A percentile compares a stretch with the other conserved stretches of the same genome.
Conservation (phyloP, 108 stramenopile species). For the Cyclostephanos invisitatus region DNA sequence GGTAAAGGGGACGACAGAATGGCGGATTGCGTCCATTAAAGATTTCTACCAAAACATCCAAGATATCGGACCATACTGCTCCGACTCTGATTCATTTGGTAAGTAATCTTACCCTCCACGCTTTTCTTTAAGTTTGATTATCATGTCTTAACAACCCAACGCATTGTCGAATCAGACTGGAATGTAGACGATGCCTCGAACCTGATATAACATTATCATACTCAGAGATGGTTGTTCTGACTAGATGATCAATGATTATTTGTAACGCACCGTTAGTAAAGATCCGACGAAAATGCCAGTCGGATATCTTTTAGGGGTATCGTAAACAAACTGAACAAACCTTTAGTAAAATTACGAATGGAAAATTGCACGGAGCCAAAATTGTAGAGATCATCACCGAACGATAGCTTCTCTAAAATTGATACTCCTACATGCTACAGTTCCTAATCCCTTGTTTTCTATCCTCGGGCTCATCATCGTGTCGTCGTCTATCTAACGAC, state of each 20-base stretch:
- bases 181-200: slow-evolving; percentile 35
- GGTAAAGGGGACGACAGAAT: slow-evolving; percentile 17
- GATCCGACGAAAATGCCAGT: too few species aligned
- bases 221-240: background rate
- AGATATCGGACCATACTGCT: slow-evolving; percentile 45
- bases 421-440: background rate
- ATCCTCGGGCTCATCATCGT: background rate
- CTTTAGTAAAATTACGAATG: too few species aligned
- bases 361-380: too few species aligned
- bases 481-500: background rate
- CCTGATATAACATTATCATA: slow-evolving; percentile 20
- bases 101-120: background rate
- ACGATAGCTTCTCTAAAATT: background rate
- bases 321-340: too few species aligned
- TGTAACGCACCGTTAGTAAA: background rate
- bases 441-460: background rate
- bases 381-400: background rate
- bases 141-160: background rate
- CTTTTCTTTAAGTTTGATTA: background rate
- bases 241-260: too few species aligned
- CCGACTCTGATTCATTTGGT: slow-evolving; percentile 39
- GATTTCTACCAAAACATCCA: slow-evolving; percentile 25
- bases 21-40: slow-evolving; percentile 33
- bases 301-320: too few species aligned
- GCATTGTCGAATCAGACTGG: slow-evolving; percentile 9